Conservation (phyloP, 1,139 yeast genomes). For the Candida gigantensis region DNA sequence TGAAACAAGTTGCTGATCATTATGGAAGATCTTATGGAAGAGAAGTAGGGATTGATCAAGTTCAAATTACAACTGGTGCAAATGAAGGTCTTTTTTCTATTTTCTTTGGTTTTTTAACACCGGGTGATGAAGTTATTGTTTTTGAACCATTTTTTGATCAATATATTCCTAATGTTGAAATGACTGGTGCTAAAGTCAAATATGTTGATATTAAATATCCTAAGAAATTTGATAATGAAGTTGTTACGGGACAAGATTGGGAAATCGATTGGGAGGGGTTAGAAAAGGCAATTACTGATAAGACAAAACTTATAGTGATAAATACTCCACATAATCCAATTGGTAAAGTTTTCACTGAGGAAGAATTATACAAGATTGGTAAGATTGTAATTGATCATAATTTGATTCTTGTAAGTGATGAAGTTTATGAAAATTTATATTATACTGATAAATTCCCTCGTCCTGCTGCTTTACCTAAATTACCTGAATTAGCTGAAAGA, state of each 20-base stretch:
- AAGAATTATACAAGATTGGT: slow-evolving; percentile 75
- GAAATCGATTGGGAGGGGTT: slow-evolving; percentile 75
- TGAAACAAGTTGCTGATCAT: slow-evolving; percentile 66
- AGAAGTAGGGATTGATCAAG: slow-evolving; percentile 59
- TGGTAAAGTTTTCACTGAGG: slow-evolving; percentile 80
- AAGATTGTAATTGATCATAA: slow-evolving; percentile 81
- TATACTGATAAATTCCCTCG: slow-evolving; percentile 71
- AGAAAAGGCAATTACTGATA: slow-evolving; percentile 64
- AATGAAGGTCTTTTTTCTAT: slow-evolving; percentile 90
- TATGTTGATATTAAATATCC: slow-evolving; percentile 89
- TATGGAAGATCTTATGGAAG: slow-evolving; percentile 70
- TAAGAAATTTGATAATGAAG: slow-evolving; percentile 59
- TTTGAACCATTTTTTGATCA: slow-evolving; percentile 97
- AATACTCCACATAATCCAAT: slow-evolving; percentile 97
- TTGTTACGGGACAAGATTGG: slow-evolving; percentile 86
- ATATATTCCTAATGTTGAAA: slow-evolving; percentile 88
- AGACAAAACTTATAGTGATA: slow-evolving; percentile 81
- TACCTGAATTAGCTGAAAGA: slow-evolving; percentile 73
- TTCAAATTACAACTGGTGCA: slow-evolving; percentile 92
- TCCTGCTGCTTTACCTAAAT: slow-evolving; percentile 69
- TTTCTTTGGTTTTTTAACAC: slow-evolving; percentile 78
- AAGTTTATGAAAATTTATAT: slow-evolving; percentile 89
- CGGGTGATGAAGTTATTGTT: slow-evolving; percentile 96
- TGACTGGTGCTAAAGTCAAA: slow-evolving; percentile 88
- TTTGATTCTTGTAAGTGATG: slow-evolving; percentile 81